A percentile compares a stretch with the other conserved stretches of the same genome.
These are phyloP conservation scores for Boletus patriciae DNA, from an alignment of 768 basidiomycete genomes.

Conservation along the genomic window DNA sequence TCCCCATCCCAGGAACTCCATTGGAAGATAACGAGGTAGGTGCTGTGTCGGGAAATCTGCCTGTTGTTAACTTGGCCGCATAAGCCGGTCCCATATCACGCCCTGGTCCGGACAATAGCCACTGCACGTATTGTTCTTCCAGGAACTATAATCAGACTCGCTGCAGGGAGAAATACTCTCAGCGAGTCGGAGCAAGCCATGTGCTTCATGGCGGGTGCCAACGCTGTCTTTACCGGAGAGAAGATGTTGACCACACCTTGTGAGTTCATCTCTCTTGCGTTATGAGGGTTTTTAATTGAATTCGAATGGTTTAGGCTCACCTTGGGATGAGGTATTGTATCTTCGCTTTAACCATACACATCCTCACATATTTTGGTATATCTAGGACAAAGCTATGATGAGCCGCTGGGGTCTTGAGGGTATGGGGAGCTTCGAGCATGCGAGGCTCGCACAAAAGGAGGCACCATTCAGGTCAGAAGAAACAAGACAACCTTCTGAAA, in stretches of 20 bases:
- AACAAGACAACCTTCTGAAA: background rate
- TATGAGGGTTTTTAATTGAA: slow-evolving; percentile 5
- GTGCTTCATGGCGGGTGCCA: slow-evolving; percentile 98
- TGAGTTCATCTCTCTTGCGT: slow-evolving; percentile 39
- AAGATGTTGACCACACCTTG: slow-evolving; percentile 97
- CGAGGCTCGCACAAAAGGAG: slow-evolving; percentile 57
- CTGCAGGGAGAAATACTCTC: slow-evolving; percentile 89
- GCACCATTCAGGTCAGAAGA: slow-evolving; percentile 21
- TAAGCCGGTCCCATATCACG: slow-evolving; percentile 79
- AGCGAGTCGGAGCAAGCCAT: slow-evolving; percentile 92
- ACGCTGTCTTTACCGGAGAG: slow-evolving; percentile 98
- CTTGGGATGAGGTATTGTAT: slow-evolving; percentile 82
- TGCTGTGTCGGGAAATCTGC: background rate
- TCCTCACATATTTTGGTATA: slow-evolving; percentile 1
- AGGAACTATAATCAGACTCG: slow-evolving; percentile 89
- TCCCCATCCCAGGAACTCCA: slow-evolving; percentile 94
- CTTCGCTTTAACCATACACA: background rate
- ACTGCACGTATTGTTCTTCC: slow-evolving; percentile 93
- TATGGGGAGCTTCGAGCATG: slow-evolving; percentile 86
- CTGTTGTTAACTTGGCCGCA: slow-evolving; percentile 14
- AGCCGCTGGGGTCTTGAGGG: slow-evolving; percentile 88
- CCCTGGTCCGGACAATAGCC: slow-evolving; percentile 89
- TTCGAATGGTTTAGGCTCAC: slow-evolving; percentile 56
- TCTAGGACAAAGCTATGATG: slow-evolving; percentile 92
- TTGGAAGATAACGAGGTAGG: slow-evolving; percentile 85